Conservation (phyloP, 2,329 filamentous ascomycete species). For the Aspergillus transmontanensis region DNA sequence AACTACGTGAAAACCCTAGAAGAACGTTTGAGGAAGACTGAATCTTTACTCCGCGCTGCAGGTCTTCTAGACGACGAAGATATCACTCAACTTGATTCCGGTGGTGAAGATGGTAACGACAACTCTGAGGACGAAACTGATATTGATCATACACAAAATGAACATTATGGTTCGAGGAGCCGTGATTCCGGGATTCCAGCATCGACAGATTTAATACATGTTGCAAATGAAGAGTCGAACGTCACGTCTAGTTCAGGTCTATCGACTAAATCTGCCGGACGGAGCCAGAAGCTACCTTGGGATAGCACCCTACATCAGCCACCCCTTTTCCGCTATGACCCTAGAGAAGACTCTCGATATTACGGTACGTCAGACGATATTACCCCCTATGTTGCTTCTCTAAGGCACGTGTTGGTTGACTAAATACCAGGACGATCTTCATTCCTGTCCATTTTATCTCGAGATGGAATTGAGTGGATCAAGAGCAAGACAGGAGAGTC, state of each 20-base stretch:
- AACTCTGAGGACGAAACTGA: slow-evolving; percentile 18
- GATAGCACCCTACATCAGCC: slow-evolving; percentile 58
- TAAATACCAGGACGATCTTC: slow-evolving; percentile 73
- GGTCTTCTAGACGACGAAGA: slow-evolving; percentile 82
- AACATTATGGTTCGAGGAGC: slow-evolving; percentile 11
- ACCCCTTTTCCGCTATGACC: slow-evolving; percentile 85
- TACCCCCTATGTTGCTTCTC: neutral
- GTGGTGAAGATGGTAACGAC: slow-evolving; percentile 24
- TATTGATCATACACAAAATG: slow-evolving; percentile 41
- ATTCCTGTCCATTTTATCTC: slow-evolving; percentile 93
- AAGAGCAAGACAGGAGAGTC: slow-evolving; percentile 92
- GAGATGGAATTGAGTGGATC: slow-evolving; percentile 95
- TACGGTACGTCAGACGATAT: slow-evolving; percentile 50
- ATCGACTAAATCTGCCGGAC: slow-evolving; percentile 13
- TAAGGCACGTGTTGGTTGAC: neutral
- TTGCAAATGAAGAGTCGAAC: neutral
- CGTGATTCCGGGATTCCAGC: slow-evolving; percentile 3
- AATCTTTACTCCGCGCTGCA: slow-evolving; percentile 79
- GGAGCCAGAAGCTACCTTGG: slow-evolving; percentile 41
- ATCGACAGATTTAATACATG: slow-evolving; percentile 3
- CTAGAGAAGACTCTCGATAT: slow-evolving; percentile 86
- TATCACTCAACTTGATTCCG: slow-evolving; percentile 50
- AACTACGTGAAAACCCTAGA: slow-evolving; percentile 94
- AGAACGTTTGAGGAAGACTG: slow-evolving; percentile 87
- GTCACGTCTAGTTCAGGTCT: slow-evolving; percentile 16